phyloP scores from a whole-genome alignment of 164 flowering plant genomes.

The Berberis thunbergii region DNA sequence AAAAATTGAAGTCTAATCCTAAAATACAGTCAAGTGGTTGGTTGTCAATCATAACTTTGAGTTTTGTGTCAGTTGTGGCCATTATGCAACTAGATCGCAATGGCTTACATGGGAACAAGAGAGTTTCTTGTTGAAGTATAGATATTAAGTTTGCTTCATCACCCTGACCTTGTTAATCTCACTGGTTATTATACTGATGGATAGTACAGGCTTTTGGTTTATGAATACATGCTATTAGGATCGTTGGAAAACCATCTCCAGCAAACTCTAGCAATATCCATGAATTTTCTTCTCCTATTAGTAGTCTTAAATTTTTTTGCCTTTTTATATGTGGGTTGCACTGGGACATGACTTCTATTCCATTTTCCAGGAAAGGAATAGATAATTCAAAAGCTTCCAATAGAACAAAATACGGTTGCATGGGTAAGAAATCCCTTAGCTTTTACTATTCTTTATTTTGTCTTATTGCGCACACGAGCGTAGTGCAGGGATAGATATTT shows the following conservation, averaged over 20 bases:
- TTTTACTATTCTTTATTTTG: background rate
- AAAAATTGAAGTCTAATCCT: background rate
- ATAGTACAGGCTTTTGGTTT: constrained; percentile 30
- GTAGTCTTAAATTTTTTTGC: too few species aligned
- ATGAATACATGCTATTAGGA: constrained; percentile 28
- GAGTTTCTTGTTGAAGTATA: constrained; percentile 32
- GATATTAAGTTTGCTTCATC: constrained; percentile 29
- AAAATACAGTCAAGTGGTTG: background rate
- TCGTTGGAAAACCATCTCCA: constrained; percentile 31
- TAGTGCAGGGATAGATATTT: too few species aligned
- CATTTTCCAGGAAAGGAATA: constrained; percentile 37
- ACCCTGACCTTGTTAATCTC: constrained; percentile 27
- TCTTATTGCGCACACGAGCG: background rate
- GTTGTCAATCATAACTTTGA: background rate
- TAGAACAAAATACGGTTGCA: constrained; percentile 55
- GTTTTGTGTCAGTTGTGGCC: constrained; percentile 20
- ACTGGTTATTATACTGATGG: constrained; percentile 37
- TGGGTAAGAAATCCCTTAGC: constrained; percentile 36
- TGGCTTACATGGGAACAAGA: constrained; percentile 27
- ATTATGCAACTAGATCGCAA: constrained; percentile 30
- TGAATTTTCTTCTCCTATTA: too few species aligned
- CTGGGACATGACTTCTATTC: background rate
- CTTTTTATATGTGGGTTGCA: too few species aligned
- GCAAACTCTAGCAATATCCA: constrained; percentile 6
- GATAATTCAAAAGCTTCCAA: constrained; percentile 46